Evolutionary conservation across 176 grass and related monocot species (phyloP).

Genomic region (Oryza brachyantha): DNA sequence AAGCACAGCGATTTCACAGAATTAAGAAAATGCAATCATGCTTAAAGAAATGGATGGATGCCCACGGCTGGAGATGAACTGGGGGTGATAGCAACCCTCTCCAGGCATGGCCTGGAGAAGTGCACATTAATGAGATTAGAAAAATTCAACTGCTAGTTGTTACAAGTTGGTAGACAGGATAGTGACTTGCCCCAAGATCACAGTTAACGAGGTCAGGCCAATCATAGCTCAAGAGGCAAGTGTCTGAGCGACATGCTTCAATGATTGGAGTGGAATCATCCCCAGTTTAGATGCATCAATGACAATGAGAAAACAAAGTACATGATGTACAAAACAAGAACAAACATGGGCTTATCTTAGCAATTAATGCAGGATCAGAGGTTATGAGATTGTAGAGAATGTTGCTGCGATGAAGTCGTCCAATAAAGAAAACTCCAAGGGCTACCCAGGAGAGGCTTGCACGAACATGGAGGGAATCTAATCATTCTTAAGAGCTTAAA

Average conservation of each 20-base stretch:
- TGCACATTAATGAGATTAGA: constrained; percentile 30
- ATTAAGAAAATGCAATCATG: constrained; percentile 40
- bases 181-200: constrained; percentile 23
- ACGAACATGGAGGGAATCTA: constrained; percentile 49
- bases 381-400: constrained; percentile 34
- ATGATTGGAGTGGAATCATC: constrained; percentile 30
- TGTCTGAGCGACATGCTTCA: constrained; percentile 12
- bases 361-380: constrained; percentile 32
- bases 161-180: constrained; percentile 34
- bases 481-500: constrained; percentile 16
- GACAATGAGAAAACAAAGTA: constrained; percentile 13
- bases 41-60: constrained; percentile 41
- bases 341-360: constrained; percentile 34
- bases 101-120: background rate
- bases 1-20: background rate
- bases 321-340: constrained; percentile 15
- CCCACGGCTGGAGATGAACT: constrained; percentile 50
- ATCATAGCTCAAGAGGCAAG: constrained; percentile 17
- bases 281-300: constrained; percentile 7
- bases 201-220: constrained; percentile 32
- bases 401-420: constrained; percentile 23
- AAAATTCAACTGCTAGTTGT: constrained; percentile 42
- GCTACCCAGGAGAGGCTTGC: constrained; percentile 34
- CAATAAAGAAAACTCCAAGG: constrained; percentile 31
- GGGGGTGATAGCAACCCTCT: constrained; percentile 23